Conservation (phyloP, 2,329 filamentous ascomycete genomes). For the Apiospora marii region DNA sequence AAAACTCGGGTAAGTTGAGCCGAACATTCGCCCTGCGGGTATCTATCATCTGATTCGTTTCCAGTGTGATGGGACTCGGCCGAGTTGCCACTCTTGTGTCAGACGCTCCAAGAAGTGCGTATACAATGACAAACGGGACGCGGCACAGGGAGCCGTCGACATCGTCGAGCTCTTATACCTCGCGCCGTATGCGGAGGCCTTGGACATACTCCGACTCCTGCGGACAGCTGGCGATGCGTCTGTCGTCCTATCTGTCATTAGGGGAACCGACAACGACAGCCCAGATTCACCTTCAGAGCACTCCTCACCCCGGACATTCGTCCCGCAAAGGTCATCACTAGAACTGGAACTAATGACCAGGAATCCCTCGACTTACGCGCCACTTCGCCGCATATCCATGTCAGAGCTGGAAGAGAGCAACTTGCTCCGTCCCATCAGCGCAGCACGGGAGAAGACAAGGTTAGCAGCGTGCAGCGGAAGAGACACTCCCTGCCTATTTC, state of each 20-base stretch:
- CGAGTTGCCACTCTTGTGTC: slow-evolving; percentile 8
- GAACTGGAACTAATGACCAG: slow-evolving; percentile 10
- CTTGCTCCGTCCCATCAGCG: slow-evolving; percentile 14
- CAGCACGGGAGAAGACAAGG: not conserved
- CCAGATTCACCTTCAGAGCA: not conserved
- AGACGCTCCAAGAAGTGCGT: slow-evolving; percentile 6
- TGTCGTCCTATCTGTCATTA: not conserved
- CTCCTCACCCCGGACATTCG: not conserved
- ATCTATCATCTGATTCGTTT: no score
- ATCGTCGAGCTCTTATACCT: slow-evolving; percentile 3
- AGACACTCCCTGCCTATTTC: no score
- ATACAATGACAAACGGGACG: slow-evolving; percentile 9
- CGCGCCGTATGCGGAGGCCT: not conserved
- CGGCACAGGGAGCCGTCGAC: not conserved
- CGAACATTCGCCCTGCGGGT: no score
- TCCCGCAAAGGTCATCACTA: not conserved
- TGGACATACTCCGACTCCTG: not conserved
- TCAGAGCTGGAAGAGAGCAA: slow-evolving; percentile 11
- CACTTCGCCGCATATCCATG: not conserved
- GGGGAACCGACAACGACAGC: no score
- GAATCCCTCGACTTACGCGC: slow-evolving; percentile 17
- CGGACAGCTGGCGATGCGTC: not conserved
- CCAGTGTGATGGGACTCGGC: slow-evolving; percentile 22
- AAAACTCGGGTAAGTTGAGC: no score
- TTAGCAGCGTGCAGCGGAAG: no score